Conservation (phyloP, 2,329 filamentous ascomycete species). For the Cercospora zeae-maydis region DNA sequence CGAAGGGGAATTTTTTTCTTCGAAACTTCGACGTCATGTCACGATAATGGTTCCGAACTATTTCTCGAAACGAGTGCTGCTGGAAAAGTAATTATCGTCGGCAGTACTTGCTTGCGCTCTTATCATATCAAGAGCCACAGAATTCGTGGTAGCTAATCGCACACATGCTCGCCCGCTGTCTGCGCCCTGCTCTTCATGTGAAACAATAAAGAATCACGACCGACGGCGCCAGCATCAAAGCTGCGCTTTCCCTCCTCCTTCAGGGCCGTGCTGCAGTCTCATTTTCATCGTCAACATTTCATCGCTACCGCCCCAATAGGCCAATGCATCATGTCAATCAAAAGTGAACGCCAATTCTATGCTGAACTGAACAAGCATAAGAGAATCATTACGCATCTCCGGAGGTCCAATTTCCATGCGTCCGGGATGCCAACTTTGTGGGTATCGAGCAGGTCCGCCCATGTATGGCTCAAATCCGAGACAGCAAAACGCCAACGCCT, state of each 20-base stretch:
- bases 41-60: too few relatives aligned
- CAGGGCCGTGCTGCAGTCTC: not conserved
- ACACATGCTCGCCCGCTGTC: not conserved
- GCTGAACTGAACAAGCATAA: conserved; percentile 7
- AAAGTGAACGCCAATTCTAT: conserved; percentile 9
- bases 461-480: not conserved
- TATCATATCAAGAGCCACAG: not conserved
- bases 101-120: not conserved
- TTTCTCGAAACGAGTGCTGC: too few relatives aligned
- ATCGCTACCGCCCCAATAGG: not conserved
- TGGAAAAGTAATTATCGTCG: not conserved
- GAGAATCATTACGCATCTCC: not conserved
- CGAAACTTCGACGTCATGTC: too few relatives aligned
- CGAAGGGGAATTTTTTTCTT: too few relatives aligned
- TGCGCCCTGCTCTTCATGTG: not conserved
- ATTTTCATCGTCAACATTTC: conserved; percentile 12
- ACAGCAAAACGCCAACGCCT: not conserved
- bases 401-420: not conserved
- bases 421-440: not conserved
- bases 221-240: not conserved
- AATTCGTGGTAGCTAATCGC: not conserved
- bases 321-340: conserved; percentile 4
- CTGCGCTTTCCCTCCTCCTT: not conserved
- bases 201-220: not conserved
- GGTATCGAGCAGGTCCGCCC: conserved; percentile 5